Evolutionary conservation across 768 basidiomycete genomes (phyloP), one percentile per base, ranked within the genome.

Genomic region (Boletus rubescentipes): DNA sequence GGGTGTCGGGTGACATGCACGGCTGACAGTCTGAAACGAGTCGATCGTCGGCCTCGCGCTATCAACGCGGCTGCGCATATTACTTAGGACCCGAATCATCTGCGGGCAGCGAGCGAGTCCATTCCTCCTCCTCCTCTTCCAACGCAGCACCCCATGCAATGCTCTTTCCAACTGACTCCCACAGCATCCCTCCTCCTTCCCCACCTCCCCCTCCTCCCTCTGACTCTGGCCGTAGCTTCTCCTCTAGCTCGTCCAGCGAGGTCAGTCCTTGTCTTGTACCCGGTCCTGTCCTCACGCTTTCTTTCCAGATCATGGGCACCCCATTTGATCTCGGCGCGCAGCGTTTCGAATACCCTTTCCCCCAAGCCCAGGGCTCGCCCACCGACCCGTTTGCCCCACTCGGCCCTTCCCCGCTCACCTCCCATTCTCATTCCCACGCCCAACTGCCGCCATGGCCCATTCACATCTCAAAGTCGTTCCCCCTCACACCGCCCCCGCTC

Each of bases 331-430:
- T 68, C 39, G 70, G 69, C 37, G 57, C 69, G 20, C 68, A 55
- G 18, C 69, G 66, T 26, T 70, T 68, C 59, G 69, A 70, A 46
- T 70, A 70, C 41, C 69, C 69, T 0, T 70, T 70, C 43, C 69
- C 69, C 51, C 47, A 60, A 12, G 51, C 66, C 40, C 70, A 70
- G 61, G 61, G 58, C 51, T 61, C 70, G 0, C 64, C 69, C 9
- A 65, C 61, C 6, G 69, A 70, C 54, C 50, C 59, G 0, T 68
- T 66, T 44, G 30, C 54, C 1, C 64, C 68, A 3, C 55, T 64
- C 20, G n/a, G n/a, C n/a, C 60, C 68, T 12, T 61, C 67, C 23
- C 43, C 61, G 45, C 47, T 61, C 43, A 50, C 53, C 14, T 9
- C 32, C n/a, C 32, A 35, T 4, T 49, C 67, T 18, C 54, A 64